Percentiles rank a stretch among this genome's conserved stretches.
Evolutionary conservation across 1,284 basidiomycete genomes (phyloP).

Genomic region (Boletus sp.): DNA sequence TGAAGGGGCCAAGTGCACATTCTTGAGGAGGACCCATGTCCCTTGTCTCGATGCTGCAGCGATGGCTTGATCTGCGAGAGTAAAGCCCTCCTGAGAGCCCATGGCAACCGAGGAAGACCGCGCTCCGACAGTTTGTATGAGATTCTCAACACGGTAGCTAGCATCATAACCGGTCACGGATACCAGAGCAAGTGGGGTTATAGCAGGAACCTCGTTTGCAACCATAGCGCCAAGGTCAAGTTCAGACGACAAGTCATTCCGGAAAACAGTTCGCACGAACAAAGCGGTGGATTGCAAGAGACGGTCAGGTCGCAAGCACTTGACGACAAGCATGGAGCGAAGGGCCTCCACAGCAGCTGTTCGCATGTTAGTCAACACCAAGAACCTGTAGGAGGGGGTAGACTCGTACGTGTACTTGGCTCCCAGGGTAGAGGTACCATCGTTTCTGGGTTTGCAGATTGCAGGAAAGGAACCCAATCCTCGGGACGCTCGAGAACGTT

Average conservation of each 20-base stretch:
- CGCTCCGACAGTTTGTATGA: constrained; percentile 72
- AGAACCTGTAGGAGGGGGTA: background rate
- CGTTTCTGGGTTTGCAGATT: constrained; percentile 68
- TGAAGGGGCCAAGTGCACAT: constrained; percentile 89
- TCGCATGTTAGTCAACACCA: constrained; percentile 16
- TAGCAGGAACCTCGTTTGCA: constrained; percentile 70
- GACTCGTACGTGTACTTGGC: constrained; percentile 59
- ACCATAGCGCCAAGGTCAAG: constrained; percentile 80
- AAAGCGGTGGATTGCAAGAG: constrained; percentile 74
- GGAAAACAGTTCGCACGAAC: constrained; percentile 76
- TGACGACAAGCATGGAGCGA: constrained; percentile 75
- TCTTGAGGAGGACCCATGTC: constrained; percentile 92
- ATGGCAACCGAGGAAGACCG: constrained; percentile 88
- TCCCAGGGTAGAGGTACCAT: constrained; percentile 78
- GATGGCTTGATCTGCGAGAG: constrained; percentile 91
- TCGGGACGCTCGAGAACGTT: constrained; percentile 64
- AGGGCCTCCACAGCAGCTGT: constrained; percentile 71
- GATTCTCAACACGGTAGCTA: constrained; percentile 88
- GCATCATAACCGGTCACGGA: constrained; percentile 97
- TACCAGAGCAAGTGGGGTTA: constrained; percentile 83
- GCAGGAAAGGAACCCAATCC: constrained; percentile 77
- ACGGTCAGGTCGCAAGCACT: constrained; percentile 88
- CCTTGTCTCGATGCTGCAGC: constrained; percentile 86
- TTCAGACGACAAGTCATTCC: constrained; percentile 72
- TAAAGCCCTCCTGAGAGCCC: constrained; percentile 98